Evolutionary conservation across 1,139 yeast species (phyloP).

Genomic region (Yamadazyma buinensis): DNA sequence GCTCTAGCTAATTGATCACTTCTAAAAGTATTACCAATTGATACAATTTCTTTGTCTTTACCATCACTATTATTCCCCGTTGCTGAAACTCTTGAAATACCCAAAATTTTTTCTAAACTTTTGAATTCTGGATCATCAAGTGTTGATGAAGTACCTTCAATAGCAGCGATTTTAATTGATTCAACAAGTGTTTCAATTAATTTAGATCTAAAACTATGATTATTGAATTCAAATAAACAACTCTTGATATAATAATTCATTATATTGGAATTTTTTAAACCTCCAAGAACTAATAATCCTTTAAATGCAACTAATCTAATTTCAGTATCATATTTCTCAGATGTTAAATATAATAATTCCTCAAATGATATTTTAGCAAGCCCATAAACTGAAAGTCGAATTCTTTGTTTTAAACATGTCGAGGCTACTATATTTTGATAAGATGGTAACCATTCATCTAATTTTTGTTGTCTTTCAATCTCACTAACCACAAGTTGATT

Average conservation of each 20-base stretch:
- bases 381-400: conserved; percentile 58
- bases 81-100: conserved; percentile 17
- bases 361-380: conserved; percentile 49
- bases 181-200: conserved; percentile 46
- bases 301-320: conserved; percentile 68
- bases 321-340: conserved; percentile 44
- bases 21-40: conserved; percentile 40
- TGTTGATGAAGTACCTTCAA: conserved; percentile 52
- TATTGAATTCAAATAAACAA: conserved; percentile 49
- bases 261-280: conserved; percentile 59
- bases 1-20: conserved; percentile 41
- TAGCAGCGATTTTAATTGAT: conserved; percentile 66
- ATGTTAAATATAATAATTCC: conserved; percentile 50
- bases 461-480: conserved; percentile 67
- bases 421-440: conserved; percentile 57
- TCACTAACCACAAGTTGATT: conserved; percentile 35
- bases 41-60: conserved; percentile 6
- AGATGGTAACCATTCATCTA: conserved; percentile 88
- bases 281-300: conserved; percentile 72
- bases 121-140: conserved; percentile 61
- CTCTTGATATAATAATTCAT: conserved; percentile 60
- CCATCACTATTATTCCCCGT: too few relatives aligned
- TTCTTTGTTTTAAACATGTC: conserved; percentile 55
- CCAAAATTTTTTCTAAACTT: conserved; percentile 26
- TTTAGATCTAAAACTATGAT: conserved; percentile 49